phyloP scores from a whole-genome alignment of 2,329 filamentous ascomycete genomes.

The Dactylella cylindrospora region DNA sequence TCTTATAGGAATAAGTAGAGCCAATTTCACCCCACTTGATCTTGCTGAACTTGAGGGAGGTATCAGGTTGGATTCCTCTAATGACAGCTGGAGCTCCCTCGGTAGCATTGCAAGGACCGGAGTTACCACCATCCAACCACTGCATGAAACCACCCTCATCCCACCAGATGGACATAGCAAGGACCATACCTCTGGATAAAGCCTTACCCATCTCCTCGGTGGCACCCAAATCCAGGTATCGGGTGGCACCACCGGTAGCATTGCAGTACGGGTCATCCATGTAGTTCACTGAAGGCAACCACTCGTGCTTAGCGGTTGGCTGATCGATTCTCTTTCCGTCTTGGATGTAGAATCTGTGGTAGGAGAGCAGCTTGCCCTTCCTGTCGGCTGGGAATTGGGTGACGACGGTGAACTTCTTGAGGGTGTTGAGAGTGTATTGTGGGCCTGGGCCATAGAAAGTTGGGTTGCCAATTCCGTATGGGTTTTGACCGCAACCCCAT shows the following conservation, averaged over 20 bases:
- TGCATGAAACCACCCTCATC: slow-evolving; percentile 60
- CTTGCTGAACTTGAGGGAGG: slow-evolving; percentile 60
- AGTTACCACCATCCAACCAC: slow-evolving; percentile 58
- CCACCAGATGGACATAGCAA: slow-evolving; percentile 62
- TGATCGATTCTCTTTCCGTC: slow-evolving; percentile 56
- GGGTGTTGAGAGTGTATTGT: slow-evolving; percentile 55
- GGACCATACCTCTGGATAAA: slow-evolving; percentile 58
- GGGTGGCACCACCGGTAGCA: slow-evolving; percentile 49
- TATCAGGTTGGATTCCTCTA: slow-evolving; percentile 55
- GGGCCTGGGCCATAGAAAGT: slow-evolving; percentile 50
- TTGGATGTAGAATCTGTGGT: slow-evolving; percentile 58
- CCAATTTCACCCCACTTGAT: slow-evolving; percentile 64
- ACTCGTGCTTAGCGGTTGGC: slow-evolving; percentile 54
- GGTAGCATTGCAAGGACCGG: slow-evolving; percentile 60
- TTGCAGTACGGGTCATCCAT: slow-evolving; percentile 53
- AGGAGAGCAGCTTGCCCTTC: slow-evolving; percentile 54
- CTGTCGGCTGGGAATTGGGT: slow-evolving; percentile 56
- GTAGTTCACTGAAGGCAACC: slow-evolving; percentile 52
- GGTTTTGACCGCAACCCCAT: slow-evolving; percentile 56
- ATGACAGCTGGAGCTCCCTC: slow-evolving; percentile 60
- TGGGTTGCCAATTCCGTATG: slow-evolving; percentile 51
- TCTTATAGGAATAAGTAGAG: slow-evolving; percentile 56
- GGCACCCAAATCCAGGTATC: slow-evolving; percentile 53
- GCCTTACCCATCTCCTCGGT: slow-evolving; percentile 56
- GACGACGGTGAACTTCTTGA: slow-evolving; percentile 56